phyloP scores from a whole-genome alignment of 805 yeast species.

The Candida arabinofermentans region DNA sequence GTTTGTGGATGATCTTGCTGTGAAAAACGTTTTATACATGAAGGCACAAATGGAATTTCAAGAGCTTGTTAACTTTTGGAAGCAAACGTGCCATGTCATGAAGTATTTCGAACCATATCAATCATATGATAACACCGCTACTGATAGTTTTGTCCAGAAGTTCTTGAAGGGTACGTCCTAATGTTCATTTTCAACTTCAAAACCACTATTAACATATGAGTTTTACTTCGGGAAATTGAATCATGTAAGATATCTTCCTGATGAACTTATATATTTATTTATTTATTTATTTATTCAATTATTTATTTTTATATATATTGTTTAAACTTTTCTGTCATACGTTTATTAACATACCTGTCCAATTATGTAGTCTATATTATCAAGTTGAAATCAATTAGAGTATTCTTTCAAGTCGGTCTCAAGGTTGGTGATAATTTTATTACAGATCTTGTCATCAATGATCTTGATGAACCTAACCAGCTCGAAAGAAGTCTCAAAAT shows the following conservation, averaged over 20 bases:
- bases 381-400: slow-evolving; percentile 1
- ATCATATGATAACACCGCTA: slow-evolving; percentile 48
- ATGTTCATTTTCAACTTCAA: too few species aligned
- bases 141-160: slow-evolving; percentile 64
- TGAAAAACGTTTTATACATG: slow-evolving; percentile 65
- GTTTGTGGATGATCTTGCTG: slow-evolving; percentile 61
- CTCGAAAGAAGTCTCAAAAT: slow-evolving; percentile 54
- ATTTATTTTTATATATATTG: background rate
- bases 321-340: too few species aligned
- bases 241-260: too few species aligned
- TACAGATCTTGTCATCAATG: slow-evolving; percentile 34
- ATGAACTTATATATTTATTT: slow-evolving; percentile 6
- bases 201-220: too few species aligned
- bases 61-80: slow-evolving; percentile 86
- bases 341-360: too few species aligned
- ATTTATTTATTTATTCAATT: slow-evolving; percentile 3
- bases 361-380: too few species aligned
- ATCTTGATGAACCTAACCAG: slow-evolving; percentile 50
- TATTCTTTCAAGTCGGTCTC: slow-evolving; percentile 10
- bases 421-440: slow-evolving; percentile 34
- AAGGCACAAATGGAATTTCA: slow-evolving; percentile 91
- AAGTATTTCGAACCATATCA: slow-evolving; percentile 72
- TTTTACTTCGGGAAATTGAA: too few species aligned
- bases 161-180: slow-evolving; percentile 64
- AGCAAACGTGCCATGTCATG: slow-evolving; percentile 81